A percentile compares a stretch with the other conserved stretches of the same genome.
phyloP scores from a whole-genome alignment of 140 eudicot genomes.

The Ambrosia hybrid region DNA sequence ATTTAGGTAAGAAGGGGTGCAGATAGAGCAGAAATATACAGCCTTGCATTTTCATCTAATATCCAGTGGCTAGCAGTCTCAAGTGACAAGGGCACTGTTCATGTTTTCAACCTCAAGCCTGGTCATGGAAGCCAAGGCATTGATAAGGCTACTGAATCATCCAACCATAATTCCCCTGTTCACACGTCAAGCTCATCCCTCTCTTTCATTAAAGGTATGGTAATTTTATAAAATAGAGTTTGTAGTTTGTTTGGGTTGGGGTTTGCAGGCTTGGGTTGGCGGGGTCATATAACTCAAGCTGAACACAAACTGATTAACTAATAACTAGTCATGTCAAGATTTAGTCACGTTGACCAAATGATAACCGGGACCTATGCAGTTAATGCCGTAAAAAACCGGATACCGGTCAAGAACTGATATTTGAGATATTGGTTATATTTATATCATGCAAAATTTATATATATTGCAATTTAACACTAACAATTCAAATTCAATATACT shows the following conservation, averaged over 20 bases:
- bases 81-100: constrained; percentile 97
- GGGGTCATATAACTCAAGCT: not conserved
- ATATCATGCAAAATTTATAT: too few relatives aligned
- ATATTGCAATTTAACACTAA: too few relatives aligned
- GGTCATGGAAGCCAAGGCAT: constrained; percentile 36
- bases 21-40: constrained; percentile 89
- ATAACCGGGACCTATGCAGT: not conserved
- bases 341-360: not conserved
- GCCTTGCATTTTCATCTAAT: constrained; percentile 76
- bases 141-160: constrained; percentile 35
- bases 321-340: not conserved
- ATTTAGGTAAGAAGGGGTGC: constrained; percentile 93
- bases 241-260: not conserved
- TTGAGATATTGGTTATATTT: too few relatives aligned
- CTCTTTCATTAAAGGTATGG: constrained; percentile 82
- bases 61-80: constrained; percentile 92
- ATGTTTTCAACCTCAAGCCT: constrained; percentile 77
- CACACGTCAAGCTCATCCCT: constrained; percentile 61
- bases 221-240: constrained; percentile 8
- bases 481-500: too few relatives aligned
- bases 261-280: constrained; percentile 1
- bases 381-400: too few relatives aligned
- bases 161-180: constrained; percentile 40
- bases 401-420: too few relatives aligned
- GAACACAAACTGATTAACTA: not conserved